Evolutionary conservation across 2,329 filamentous ascomycete species (phyloP).

Genomic region (Pseudomassariella vexata): DNA sequence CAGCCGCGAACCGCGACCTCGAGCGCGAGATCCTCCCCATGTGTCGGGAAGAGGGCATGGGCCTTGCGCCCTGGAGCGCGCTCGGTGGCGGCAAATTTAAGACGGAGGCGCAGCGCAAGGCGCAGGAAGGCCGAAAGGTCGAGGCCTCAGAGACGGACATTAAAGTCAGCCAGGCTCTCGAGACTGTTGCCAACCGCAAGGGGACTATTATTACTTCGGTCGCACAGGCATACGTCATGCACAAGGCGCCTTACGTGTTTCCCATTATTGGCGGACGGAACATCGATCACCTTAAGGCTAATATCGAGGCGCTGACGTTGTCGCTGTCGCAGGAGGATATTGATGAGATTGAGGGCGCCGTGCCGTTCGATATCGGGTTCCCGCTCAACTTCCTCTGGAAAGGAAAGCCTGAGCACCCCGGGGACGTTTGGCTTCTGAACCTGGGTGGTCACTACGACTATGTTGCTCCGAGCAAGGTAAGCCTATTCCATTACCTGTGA

Average conservation of each 20-base stretch:
- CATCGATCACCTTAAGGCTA: constrained; percentile 44
- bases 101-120: constrained; percentile 35
- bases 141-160: constrained; percentile 47
- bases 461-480: constrained; percentile 22
- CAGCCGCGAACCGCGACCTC: constrained; percentile 56
- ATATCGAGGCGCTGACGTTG: constrained; percentile 49
- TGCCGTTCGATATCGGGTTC: constrained; percentile 51
- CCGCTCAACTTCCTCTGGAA: constrained; percentile 51
- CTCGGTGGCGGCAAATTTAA: constrained; percentile 48
- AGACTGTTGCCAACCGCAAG: constrained; percentile 51
- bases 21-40: constrained; percentile 67
- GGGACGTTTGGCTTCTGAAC: constrained; percentile 36
- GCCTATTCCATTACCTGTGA: too few species aligned
- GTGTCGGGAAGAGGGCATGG: constrained; percentile 56
- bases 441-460: constrained; percentile 47
- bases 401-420: constrained; percentile 24
- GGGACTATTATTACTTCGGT: constrained; percentile 53
- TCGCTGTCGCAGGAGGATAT: constrained; percentile 46
- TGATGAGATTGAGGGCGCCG: constrained; percentile 45
- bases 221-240: constrained; percentile 45
- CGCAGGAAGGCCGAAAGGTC: constrained; percentile 31
- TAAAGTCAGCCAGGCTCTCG: constrained; percentile 49
- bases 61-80: constrained; percentile 53
- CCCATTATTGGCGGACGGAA: constrained; percentile 48
- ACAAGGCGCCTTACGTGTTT: constrained; percentile 47